Conservation (phyloP, 2,329 filamentous ascomycete species). For the Calonectria pseudoreteaudii region DNA sequence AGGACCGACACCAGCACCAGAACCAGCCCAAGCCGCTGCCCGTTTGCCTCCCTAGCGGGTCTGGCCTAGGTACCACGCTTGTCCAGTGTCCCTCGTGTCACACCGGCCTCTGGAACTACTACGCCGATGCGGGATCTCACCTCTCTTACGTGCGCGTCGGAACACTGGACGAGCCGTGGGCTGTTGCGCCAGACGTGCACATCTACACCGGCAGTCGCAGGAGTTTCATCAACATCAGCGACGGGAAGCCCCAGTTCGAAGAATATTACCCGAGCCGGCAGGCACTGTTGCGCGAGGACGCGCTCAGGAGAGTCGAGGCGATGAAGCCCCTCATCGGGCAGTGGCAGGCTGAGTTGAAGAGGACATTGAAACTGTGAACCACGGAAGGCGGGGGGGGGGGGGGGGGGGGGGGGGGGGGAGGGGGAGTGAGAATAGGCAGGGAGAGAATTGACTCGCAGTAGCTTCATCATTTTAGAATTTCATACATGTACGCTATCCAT, state of each 20-base stretch:
- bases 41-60: slow-evolving; percentile 52
- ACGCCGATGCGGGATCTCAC: slow-evolving; percentile 46
- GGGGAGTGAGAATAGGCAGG: not conserved
- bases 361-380: not conserved
- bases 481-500: not conserved
- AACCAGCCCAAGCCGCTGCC: slow-evolving; percentile 29
- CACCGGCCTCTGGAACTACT: slow-evolving; percentile 56
- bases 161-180: slow-evolving; percentile 55
- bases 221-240: slow-evolving; percentile 51
- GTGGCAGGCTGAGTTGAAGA: slow-evolving; percentile 34
- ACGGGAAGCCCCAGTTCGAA: slow-evolving; percentile 52
- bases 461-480: not conserved
- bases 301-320: slow-evolving; percentile 44
- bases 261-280: slow-evolving; percentile 48
- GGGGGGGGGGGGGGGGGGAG: too few relatives aligned
- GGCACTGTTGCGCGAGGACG: slow-evolving; percentile 48
- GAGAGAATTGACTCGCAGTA: not conserved
- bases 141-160: slow-evolving; percentile 56
- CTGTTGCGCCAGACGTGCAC: slow-evolving; percentile 58
- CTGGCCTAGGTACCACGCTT: slow-evolving; percentile 54
- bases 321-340: slow-evolving; percentile 36
- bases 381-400: not conserved
- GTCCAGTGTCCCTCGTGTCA: slow-evolving; percentile 57
- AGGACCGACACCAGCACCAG: not conserved
- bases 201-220: slow-evolving; percentile 55